phyloP scores from a whole-genome alignment of 225 moss, liverwort and hornwort genomes.

The Sphagnum contortum region DNA sequence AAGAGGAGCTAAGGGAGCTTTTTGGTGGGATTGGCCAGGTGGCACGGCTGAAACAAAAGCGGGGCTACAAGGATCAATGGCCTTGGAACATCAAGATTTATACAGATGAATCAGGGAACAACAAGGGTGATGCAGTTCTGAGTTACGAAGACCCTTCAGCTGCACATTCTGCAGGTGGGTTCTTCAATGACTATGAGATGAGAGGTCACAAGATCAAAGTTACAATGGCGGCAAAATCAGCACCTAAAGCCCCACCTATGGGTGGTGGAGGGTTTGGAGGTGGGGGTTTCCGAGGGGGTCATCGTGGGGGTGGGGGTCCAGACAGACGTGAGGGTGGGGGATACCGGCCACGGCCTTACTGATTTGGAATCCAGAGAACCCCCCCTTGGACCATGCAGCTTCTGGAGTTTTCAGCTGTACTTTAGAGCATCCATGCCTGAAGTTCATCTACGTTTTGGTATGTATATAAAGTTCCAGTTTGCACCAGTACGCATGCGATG shows the following conservation, averaged over 20 bases:
- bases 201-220: constrained; percentile 93
- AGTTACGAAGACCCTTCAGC: constrained; percentile 94
- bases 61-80: constrained; percentile 99
- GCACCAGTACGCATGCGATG: too few species aligned
- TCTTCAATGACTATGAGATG: constrained; percentile 83
- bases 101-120: constrained; percentile 69
- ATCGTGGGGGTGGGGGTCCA: constrained; percentile 62
- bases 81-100: constrained; percentile 98
- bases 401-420: too few species aligned
- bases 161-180: constrained; percentile 86
- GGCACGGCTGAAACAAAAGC: constrained; percentile 97
- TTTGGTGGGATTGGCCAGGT: constrained; percentile 99
- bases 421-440: too few species aligned
- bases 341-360: constrained; percentile 89
- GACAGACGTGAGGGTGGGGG: constrained; percentile 93
- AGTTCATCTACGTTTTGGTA: too few species aligned
- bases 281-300: constrained; percentile 48
- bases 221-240: constrained; percentile 90
- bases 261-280: constrained; percentile 32
- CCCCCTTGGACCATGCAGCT: too few species aligned
- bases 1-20: constrained; percentile 79
- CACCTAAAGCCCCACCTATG: constrained; percentile 55
- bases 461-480: too few species aligned
- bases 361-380: constrained; percentile 11
- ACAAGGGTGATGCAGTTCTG: constrained; percentile 91